Evolutionary conservation across 345 rosid genomes (phyloP), one percentile per base, ranked within the genome.

Genomic region (Moricandia arvensis): DNA sequence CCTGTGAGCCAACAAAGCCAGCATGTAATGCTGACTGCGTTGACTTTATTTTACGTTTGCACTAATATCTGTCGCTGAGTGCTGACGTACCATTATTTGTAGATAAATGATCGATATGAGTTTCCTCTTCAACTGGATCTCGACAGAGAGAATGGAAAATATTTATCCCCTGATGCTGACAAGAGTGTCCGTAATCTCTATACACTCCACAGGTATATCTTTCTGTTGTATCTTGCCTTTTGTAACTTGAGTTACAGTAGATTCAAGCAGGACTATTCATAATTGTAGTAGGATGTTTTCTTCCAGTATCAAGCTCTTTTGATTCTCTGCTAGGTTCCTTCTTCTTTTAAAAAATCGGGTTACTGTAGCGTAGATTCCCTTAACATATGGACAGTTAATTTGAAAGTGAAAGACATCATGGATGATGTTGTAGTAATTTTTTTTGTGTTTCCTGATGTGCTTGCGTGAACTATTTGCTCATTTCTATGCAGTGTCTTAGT

Each of bases 401-500:
- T 41, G n/a, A 41, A 41, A 41, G 47, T 12, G 15, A 41, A 41
- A 41, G 47, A 43, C 15, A 43, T 43, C 5, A 41, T 41, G 47
- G 12, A 41, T 41, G 11, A 41, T 11, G 47, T 1, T 41, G 13
- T 41, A 41, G 47, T 41, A 41, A 8, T 37, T 37, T 41, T 37
- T 41, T 41, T 45, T 57, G n/a, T 45, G 49, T 33, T 75, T 12
- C 66, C 26, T 29, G 8, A 27, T 63, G 18, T 38, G 70, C 26
- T 57, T 65, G 63, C 53, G 31, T 80, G 62, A 53, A 7, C 54
- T 13, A 55, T 58, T 62, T 76, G 60, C 61, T 77, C 68, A n/a
- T 69, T 60, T 63, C 69, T 65, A 26, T 75, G 68, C 87, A 49
- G 55, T 16, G 55, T 49, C 24, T 16, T 49, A 49, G 55, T 49